These are phyloP conservation scores for Candida railenensis DNA, from an alignment of 805 yeast species.

Conservation along the genomic window DNA sequence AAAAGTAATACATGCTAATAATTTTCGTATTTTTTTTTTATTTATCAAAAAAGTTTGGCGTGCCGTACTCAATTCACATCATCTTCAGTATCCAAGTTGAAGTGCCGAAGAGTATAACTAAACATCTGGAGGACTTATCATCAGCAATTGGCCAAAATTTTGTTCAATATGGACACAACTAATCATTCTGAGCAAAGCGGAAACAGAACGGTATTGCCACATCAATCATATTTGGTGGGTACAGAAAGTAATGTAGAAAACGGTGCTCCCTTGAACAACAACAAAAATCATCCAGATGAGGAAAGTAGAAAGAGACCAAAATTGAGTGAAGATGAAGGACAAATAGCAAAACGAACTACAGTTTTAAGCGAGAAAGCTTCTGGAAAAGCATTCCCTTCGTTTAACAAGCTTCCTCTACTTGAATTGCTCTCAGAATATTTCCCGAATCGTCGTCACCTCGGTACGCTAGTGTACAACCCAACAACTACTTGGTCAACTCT, in stretches of 20 bases:
- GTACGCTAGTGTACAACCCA: constrained; percentile 57
- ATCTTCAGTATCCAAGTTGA: background rate
- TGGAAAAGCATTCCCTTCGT: constrained; percentile 6
- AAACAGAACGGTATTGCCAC: background rate
- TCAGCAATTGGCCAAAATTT: background rate
- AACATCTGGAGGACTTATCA: background rate
- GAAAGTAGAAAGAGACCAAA: background rate
- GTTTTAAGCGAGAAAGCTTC: background rate
- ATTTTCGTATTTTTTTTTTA: no score
- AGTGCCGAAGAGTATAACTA: background rate
- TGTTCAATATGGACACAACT: no score
- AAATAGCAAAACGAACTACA: background rate
- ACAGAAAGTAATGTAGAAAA: background rate
- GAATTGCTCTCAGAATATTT: constrained; percentile 24
- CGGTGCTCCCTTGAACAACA: background rate
- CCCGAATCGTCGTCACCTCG: constrained; percentile 42
- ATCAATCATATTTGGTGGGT: background rate
- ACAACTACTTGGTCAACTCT: constrained; percentile 49
- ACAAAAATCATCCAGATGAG: background rate
- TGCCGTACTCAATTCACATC: background rate
- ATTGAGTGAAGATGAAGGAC: background rate
- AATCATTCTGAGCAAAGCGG: background rate
- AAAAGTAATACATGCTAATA: no score
- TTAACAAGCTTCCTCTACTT: constrained; percentile 16
- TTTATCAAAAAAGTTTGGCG: background rate